Evolutionary conservation across 768 basidiomycete genomes (phyloP), one percentile per base, ranked within the genome.

Genomic region (Suillus alpinus): DNA sequence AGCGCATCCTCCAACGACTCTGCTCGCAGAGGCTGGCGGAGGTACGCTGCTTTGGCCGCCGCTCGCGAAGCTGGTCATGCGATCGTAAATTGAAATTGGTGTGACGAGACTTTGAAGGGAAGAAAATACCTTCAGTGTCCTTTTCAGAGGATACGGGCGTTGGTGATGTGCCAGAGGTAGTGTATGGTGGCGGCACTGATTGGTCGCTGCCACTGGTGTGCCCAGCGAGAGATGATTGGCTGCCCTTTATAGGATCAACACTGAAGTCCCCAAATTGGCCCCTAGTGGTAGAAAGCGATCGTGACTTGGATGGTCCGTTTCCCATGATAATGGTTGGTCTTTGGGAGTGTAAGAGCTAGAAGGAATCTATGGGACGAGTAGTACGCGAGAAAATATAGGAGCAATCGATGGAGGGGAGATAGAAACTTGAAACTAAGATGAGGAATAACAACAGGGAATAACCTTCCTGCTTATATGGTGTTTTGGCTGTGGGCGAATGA

Each of bases 1-100:
- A 73, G 55, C 1, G 70, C 73, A 13, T 73, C 63, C 58, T 73
- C 73, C 47, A 60, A 63, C 0, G 70, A 73, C 20, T 73, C 66
- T 2, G 58, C 61, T 16, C 67, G 67, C 64, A 73, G 62, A 0
- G 73, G 73, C 7, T 67, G 60, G 29, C 63, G 63, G 14, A 73
- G 47, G 36, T 41, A 57, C 9, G 26, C 46, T 26, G 8, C 4
- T 31, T 29, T 13, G 43, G 56, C 56, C 13, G 44, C 23, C 12
- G 32, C 6, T 57, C 34, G 31, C 14, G 65, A 61, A 8, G 71
- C 52, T 58, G 51, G 59, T 64, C 63, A 61, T 59, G 68, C 65
- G 39, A 69, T 39, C 60, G 63, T 69, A 57, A 73, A 68, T 62
- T 49, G 18, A 71, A 23, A 43, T 66, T 62, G 16, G 65, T 71